Evolutionary conservation across 495 filamentous ascomycete genomes (phyloP).

Genomic region (Aspergillus funiculosus): DNA sequence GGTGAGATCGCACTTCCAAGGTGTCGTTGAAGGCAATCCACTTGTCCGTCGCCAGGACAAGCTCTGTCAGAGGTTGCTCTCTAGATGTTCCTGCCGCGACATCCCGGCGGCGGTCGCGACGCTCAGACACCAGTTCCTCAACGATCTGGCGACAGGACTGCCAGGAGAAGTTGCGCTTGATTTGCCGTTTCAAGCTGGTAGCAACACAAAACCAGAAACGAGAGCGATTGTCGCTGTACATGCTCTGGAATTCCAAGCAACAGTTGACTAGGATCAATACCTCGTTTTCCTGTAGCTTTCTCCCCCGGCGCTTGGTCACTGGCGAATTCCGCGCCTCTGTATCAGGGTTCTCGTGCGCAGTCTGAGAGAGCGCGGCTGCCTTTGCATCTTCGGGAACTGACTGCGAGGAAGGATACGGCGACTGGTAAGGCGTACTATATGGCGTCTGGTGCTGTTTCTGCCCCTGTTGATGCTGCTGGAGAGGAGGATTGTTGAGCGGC

Average conservation of each 20-base stretch:
- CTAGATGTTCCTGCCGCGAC: slow-evolving; percentile 7
- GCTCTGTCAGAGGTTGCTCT: slow-evolving; percentile 10
- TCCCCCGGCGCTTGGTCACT: slow-evolving; percentile 7
- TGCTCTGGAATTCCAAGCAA: slow-evolving; percentile 13
- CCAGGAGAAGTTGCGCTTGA: slow-evolving; percentile 14
- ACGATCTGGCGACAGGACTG: slow-evolving; percentile 12
- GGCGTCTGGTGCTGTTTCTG: slow-evolving; percentile 3
- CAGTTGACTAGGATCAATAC: slow-evolving; percentile 10
- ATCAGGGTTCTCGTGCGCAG: background rate
- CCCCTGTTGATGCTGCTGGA: background rate
- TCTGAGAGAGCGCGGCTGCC: background rate
- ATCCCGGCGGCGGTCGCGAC: slow-evolving; percentile 5
- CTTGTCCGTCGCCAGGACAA: slow-evolving; percentile 9
- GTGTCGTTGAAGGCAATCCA: slow-evolving; percentile 9
- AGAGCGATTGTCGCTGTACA: background rate
- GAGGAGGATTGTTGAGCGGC: background rate
- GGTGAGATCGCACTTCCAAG: background rate
- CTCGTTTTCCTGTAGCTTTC: slow-evolving; percentile 13
- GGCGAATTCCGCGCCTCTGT: slow-evolving; percentile 3
- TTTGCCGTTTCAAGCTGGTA: slow-evolving; percentile 9
- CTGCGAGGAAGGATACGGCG: slow-evolving; percentile 2
- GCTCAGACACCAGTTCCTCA: slow-evolving; percentile 9
- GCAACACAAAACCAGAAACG: slow-evolving; percentile 13
- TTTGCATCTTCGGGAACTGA: slow-evolving; percentile 4
- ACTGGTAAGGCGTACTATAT: slow-evolving; percentile 5